These are phyloP conservation scores for Chaetomium olivaceum DNA, from an alignment of 2,329 filamentous ascomycete species.

Conservation along the genomic window DNA sequence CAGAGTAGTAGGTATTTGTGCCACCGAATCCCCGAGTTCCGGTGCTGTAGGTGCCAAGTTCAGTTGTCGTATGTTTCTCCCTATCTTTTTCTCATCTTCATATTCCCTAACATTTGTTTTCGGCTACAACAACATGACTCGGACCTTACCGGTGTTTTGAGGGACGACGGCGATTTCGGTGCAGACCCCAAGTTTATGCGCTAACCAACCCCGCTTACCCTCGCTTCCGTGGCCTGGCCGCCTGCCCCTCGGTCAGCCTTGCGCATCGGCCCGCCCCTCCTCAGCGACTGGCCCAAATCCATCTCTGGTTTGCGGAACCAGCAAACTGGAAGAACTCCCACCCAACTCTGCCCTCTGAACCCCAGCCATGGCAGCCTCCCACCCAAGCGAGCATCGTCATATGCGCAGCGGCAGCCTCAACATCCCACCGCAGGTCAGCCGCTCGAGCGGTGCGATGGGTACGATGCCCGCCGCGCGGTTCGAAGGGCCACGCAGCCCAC, in stretches of 20 bases:
- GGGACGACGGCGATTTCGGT: neutral
- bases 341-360: slow-evolving; percentile 16
- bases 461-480: slow-evolving; percentile 48
- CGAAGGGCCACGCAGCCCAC: slow-evolving; percentile 63
- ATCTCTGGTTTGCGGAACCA: slow-evolving; percentile 3
- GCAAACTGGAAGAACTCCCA: neutral
- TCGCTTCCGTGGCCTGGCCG: neutral
- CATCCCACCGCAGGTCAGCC: slow-evolving; percentile 44
- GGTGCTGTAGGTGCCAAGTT: no score
- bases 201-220: neutral
- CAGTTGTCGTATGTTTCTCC: neutral
- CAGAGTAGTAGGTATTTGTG: neutral
- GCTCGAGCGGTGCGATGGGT: slow-evolving; percentile 38
- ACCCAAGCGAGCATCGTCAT: slow-evolving; percentile 43
- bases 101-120: neutral
- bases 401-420: slow-evolving; percentile 59
- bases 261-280: slow-evolving; percentile 28
- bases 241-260: slow-evolving; percentile 26
- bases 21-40: neutral
- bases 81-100: neutral
- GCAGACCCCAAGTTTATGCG: neutral
- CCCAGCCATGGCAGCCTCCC: slow-evolving; percentile 34
- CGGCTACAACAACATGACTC: neutral
- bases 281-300: slow-evolving; percentile 15
- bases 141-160: neutral